phyloP scores from a whole-genome alignment of 208 protist species.

The Endotrypanum monterogeii region DNA sequence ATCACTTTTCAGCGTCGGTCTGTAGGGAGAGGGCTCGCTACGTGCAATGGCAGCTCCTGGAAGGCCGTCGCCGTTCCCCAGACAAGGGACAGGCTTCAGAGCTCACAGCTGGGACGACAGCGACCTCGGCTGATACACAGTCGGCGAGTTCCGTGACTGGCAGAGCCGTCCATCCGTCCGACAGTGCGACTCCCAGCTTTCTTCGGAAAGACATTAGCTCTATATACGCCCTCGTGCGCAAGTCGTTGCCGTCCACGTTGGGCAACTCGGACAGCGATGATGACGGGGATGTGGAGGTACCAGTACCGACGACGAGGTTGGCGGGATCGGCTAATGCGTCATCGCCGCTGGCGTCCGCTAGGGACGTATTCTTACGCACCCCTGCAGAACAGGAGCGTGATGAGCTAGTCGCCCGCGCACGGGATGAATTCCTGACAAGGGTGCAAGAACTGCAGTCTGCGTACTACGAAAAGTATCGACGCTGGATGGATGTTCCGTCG shows the following conservation, averaged over 20 bases:
- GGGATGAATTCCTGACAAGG: conserved; percentile 72
- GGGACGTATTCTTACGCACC: conserved; percentile 53
- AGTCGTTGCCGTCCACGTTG: conserved; percentile 58
- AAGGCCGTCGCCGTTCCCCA: neutral
- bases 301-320: neutral
- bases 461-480: conserved; percentile 73
- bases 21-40: conserved; percentile 70
- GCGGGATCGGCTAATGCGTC: neutral
- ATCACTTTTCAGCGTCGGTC: conserved; percentile 54
- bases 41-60: conserved; percentile 53
- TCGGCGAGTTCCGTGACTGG: neutral
- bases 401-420: conserved; percentile 46
- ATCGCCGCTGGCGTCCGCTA: conserved; percentile 10
- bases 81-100: neutral
- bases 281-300: conserved; percentile 18
- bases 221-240: conserved; percentile 60
- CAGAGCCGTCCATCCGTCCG: conserved; percentile 6
- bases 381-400: conserved; percentile 53
- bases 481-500: conserved; percentile 84
- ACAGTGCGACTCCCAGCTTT: conserved; percentile 71
- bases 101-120: neutral
- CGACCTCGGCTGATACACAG: neutral
- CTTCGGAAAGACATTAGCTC: conserved; percentile 34
- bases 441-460: conserved; percentile 78
- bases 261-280: conserved; percentile 28